phyloP scores from a whole-genome alignment of 495 filamentous ascomycete genomes.

The Penicillium coprophilum region DNA sequence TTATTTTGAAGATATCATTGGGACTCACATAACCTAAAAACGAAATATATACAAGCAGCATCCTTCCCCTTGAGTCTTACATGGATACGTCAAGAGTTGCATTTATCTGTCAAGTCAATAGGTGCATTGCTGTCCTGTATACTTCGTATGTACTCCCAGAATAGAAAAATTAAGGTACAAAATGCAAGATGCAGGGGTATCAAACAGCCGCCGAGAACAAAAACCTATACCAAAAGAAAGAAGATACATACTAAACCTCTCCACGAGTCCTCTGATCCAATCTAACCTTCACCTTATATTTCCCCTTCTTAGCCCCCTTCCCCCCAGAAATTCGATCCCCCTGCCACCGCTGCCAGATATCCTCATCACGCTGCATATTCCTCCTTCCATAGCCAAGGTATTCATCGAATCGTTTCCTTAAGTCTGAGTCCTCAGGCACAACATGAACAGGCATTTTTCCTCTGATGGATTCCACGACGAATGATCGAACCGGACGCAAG shows the following conservation, averaged over 20 bases:
- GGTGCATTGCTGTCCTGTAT: too few species aligned
- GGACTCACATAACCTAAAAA: too few species aligned
- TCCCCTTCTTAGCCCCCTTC: constrained; percentile 6
- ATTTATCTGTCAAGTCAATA: neutral
- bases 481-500: constrained; percentile 16
- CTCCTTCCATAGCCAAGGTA: constrained; percentile 31
- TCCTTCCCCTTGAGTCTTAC: too few species aligned
- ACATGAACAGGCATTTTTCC: constrained; percentile 15
- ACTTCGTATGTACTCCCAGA: neutral
- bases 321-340: constrained; percentile 10
- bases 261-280: neutral
- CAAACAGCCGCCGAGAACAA: neutral
- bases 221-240: neutral
- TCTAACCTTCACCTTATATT: neutral
- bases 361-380: constrained; percentile 30
- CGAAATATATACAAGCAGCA: too few species aligned
- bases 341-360: constrained; percentile 38
- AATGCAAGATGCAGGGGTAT: constrained; percentile 1
- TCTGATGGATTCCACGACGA: constrained; percentile 18
- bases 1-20: too few species aligned
- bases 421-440: constrained; percentile 22
- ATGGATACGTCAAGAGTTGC: too few species aligned
- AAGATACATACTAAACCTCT: neutral
- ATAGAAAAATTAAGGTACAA: neutral
- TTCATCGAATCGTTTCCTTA: constrained; percentile 28